These are phyloP conservation scores for Psilocybe sp. DNA, from an alignment of 768 basidiomycete genomes.

Conservation along the genomic window DNA sequence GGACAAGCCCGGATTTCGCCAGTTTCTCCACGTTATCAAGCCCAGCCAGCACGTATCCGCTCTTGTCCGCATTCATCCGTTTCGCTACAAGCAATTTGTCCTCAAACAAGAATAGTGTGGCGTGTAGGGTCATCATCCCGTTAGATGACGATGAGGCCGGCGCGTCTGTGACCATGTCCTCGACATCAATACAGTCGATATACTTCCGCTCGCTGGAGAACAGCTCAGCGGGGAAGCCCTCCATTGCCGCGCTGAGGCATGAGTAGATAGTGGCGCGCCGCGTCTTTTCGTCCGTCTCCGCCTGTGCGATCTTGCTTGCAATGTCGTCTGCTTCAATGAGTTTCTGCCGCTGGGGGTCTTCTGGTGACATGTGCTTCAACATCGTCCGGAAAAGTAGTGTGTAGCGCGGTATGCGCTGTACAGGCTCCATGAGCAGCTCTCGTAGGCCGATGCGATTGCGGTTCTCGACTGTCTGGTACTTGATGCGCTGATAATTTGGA, in stretches of 20 bases:
- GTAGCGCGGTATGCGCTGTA: slow-evolving; percentile 93
- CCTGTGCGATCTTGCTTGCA: slow-evolving; percentile 86
- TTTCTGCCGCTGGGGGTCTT: slow-evolving; percentile 75
- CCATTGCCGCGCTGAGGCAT: slow-evolving; percentile 79
- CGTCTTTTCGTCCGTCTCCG: slow-evolving; percentile 90
- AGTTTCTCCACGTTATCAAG: slow-evolving; percentile 77
- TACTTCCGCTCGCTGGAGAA: slow-evolving; percentile 86
- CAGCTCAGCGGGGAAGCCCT: slow-evolving; percentile 88
- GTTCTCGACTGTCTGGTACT: slow-evolving; percentile 74
- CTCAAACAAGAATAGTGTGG: slow-evolving; percentile 90
- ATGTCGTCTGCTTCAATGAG: slow-evolving; percentile 83
- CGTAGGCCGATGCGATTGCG: slow-evolving; percentile 84
- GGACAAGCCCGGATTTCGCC: slow-evolving; percentile 59
- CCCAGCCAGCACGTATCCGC: slow-evolving; percentile 68
- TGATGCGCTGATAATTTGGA: slow-evolving; percentile 59
- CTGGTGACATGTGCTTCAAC: slow-evolving; percentile 82
- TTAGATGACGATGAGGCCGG: slow-evolving; percentile 42
- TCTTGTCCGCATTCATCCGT: slow-evolving; percentile 76
- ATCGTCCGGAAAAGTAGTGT: slow-evolving; percentile 90
- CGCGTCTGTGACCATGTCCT: slow-evolving; percentile 65
- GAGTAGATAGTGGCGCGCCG: slow-evolving; percentile 87
- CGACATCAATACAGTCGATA: slow-evolving; percentile 91
- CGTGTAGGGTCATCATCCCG: slow-evolving; percentile 59
- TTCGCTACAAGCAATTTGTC: slow-evolving; percentile 93
- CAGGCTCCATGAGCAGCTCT: slow-evolving; percentile 93